phyloP scores from a whole-genome alignment of 257 asterid species.

The Haberlea rhodopensis region DNA sequence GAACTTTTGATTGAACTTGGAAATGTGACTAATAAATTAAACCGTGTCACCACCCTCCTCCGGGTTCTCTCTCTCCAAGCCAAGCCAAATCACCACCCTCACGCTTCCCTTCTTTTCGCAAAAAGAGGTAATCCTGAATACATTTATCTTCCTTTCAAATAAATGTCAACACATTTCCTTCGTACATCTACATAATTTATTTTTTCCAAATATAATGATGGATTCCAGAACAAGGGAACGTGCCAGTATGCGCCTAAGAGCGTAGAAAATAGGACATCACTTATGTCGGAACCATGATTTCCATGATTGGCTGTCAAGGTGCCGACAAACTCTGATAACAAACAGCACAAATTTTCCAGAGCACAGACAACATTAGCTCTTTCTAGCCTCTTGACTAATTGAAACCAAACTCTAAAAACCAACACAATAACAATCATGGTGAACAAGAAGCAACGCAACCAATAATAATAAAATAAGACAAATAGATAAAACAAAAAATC shows the following conservation, averaged over 20 bases:
- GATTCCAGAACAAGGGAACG: constrained; percentile 1
- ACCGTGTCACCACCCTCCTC: background rate
- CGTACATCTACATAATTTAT: background rate
- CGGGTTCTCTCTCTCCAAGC: background rate
- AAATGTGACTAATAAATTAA: background rate
- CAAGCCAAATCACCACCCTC: background rate
- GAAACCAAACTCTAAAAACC: background rate
- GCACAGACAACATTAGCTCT: constrained; percentile 16
- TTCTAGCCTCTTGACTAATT: constrained; percentile 4
- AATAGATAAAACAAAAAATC: constrained; percentile 31
- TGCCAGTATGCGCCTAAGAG: background rate
- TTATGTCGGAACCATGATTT: background rate
- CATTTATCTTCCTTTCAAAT: background rate
- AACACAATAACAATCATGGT: background rate
- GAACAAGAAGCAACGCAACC: constrained; percentile 13
- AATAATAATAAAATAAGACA: background rate
- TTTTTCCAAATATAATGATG: background rate
- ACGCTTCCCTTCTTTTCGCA: background rate
- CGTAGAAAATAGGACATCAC: background rate
- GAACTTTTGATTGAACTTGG: constrained; percentile 1
- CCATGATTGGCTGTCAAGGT: background rate
- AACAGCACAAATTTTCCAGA: no score
- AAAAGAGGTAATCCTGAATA: background rate
- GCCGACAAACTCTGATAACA: background rate
- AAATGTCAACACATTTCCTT: background rate